Conservation (phyloP, 768 basidiomycete species). For the Lactarius akahatsu region DNA sequence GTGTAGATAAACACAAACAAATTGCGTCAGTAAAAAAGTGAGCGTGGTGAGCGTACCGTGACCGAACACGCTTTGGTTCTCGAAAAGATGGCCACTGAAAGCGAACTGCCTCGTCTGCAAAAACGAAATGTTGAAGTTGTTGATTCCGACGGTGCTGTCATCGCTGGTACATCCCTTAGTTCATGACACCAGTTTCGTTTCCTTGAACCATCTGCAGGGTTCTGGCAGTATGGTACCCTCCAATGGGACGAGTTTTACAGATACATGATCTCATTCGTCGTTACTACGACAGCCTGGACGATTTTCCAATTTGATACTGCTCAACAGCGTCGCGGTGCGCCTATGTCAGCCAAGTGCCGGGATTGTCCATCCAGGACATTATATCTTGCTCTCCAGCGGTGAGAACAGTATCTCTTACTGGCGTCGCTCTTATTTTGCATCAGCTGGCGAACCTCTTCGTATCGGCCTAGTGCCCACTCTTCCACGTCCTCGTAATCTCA, state of each 20-base stretch:
- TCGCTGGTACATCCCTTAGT: slow-evolving; percentile 5
- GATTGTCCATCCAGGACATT: slow-evolving; percentile 5
- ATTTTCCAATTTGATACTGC: not conserved
- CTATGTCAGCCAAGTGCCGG: not conserved
- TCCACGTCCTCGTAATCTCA: slow-evolving; percentile 9
- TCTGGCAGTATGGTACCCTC: slow-evolving; percentile 15
- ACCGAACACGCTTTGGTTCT: too few relatives aligned
- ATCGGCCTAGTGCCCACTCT: not conserved
- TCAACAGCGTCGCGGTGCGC: slow-evolving; percentile 32
- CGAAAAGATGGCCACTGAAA: not conserved
- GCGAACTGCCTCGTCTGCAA: slow-evolving; percentile 1
- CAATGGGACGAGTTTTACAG: slow-evolving; percentile 12
- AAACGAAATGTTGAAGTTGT: slow-evolving; percentile 15
- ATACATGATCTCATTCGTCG: not conserved
- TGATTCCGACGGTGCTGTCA: not conserved
- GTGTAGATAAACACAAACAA: too few relatives aligned
- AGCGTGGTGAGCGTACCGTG: too few relatives aligned
- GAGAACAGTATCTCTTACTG: not conserved
- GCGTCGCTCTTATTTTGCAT: not conserved
- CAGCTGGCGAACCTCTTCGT: slow-evolving; percentile 4
- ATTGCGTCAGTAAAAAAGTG: not conserved
- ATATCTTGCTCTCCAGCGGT: slow-evolving; percentile 4
- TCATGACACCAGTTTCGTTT: not conserved
- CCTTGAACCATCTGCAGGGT: slow-evolving; percentile 2
- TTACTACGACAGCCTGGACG: not conserved